Percentiles rank a stretch among this genome's conserved stretches.
phyloP scores from a whole-genome alignment of 352 stramenopile genomes.

The Globisporangium polare region DNA sequence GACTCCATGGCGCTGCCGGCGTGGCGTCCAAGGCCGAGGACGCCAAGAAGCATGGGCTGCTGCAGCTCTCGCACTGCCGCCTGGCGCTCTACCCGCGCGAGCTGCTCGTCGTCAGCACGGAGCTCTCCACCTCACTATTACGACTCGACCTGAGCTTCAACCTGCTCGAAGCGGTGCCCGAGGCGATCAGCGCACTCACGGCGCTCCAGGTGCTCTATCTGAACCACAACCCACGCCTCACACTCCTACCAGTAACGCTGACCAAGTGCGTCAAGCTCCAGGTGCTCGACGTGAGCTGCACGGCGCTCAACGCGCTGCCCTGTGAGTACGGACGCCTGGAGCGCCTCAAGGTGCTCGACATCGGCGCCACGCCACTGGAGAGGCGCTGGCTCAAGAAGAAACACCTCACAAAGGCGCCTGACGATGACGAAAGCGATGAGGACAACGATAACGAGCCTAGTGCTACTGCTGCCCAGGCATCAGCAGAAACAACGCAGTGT shows the following conservation, averaged over 20 bases:
- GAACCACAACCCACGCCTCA: conserved; percentile 77
- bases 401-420: conserved; percentile 26
- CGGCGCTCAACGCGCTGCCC: conserved; percentile 57
- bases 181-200: conserved; percentile 46
- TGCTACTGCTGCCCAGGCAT: neutral
- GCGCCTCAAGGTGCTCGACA: conserved; percentile 64
- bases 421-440: conserved; percentile 6
- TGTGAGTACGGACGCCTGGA: conserved; percentile 61
- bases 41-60: conserved; percentile 51
- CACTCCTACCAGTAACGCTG: conserved; percentile 45
- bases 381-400: conserved; percentile 49
- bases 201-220: conserved; percentile 78
- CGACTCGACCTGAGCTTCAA: conserved; percentile 86
- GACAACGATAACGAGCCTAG: conserved; percentile 2
- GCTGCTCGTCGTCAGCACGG: conserved; percentile 23
- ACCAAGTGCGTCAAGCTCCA: conserved; percentile 58
- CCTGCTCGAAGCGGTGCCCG: conserved; percentile 49
- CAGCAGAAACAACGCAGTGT: conserved; percentile 21
- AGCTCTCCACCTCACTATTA: conserved; percentile 35
- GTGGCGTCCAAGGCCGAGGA: conserved; percentile 53
- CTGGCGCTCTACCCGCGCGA: conserved; percentile 38
- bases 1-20: conserved; percentile 14
- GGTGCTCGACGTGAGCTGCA: conserved; percentile 69
- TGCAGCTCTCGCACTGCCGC: conserved; percentile 48
- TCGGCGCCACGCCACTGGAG: conserved; percentile 68